Conservation (phyloP, 176 grass and related monocot genomes). For the Panicum miliaceum region DNA sequence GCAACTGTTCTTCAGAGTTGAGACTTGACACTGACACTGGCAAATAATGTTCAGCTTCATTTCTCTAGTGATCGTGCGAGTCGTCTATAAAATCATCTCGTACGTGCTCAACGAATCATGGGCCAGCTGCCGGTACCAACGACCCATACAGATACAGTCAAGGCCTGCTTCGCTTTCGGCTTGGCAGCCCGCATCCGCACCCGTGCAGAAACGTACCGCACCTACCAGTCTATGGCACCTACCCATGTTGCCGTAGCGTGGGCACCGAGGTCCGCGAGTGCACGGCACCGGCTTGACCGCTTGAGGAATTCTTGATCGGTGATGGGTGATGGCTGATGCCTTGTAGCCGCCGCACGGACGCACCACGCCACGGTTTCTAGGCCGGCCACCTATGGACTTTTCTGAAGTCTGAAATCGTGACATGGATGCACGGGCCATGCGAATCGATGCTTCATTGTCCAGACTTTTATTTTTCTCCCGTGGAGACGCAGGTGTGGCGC, state of each 20-base stretch:
- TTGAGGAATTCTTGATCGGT: neutral
- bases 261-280: neutral
- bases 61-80: neutral
- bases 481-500: neutral
- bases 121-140: too few relatives aligned
- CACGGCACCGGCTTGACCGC: neutral
- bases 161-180: neutral
- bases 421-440: neutral
- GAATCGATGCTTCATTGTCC: neutral
- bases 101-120: too few relatives aligned
- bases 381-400: neutral
- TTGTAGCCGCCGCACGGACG: neutral
- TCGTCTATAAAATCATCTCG: too few relatives aligned
- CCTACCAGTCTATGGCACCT: neutral
- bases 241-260: neutral
- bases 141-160: neutral
- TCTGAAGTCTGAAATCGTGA: neutral
- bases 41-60: neutral
- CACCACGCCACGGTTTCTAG: neutral
- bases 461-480: neutral
- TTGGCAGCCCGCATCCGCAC: neutral
- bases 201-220: neutral
- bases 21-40: neutral
- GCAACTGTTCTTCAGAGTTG: neutral
- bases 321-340: neutral